A percentile compares a stretch with the other conserved stretches of the same genome.
These are phyloP conservation scores for Curvularia spicifera DNA, from an alignment of 2,329 filamentous ascomycete genomes.

Conservation along the genomic window DNA sequence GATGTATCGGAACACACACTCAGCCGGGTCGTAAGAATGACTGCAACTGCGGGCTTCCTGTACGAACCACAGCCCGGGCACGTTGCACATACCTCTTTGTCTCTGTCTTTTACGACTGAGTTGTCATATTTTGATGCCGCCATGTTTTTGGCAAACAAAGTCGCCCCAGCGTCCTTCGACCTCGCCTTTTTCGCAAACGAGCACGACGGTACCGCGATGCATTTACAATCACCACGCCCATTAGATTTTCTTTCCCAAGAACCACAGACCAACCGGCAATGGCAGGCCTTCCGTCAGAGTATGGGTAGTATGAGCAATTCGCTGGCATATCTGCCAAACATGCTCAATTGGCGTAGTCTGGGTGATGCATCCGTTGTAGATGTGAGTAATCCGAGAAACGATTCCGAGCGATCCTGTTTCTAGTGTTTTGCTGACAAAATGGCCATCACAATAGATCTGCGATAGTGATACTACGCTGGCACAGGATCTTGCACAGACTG, in stretches of 20 bases:
- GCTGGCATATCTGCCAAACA: constrained; percentile 31
- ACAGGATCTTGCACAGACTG: background rate
- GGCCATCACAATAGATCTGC: background rate
- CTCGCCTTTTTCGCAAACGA: constrained; percentile 24
- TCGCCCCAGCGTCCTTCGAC: constrained; percentile 46
- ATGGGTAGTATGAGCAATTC: constrained; percentile 26
- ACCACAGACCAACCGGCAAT: constrained; percentile 42
- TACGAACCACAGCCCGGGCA: constrained; percentile 15
- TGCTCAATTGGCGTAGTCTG: constrained; percentile 39
- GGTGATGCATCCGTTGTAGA: constrained; percentile 39
- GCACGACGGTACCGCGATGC: constrained; percentile 7
- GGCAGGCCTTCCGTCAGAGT: constrained; percentile 39
- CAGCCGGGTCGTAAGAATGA: constrained; percentile 42
- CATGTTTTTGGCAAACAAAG: constrained; percentile 50
- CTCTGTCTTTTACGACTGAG: constrained; percentile 48
- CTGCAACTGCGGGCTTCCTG: constrained; percentile 23
- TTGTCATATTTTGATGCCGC: constrained; percentile 48
- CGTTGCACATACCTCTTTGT: constrained; percentile 51
- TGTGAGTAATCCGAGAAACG: constrained; percentile 18
- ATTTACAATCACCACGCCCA: constrained; percentile 23
- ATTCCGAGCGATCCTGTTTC: background rate
- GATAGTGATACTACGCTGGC: constrained; percentile 2
- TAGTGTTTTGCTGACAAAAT: background rate
- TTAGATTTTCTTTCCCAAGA: constrained; percentile 25
- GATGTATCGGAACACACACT: constrained; percentile 51